Conservation (phyloP, 1,139 yeast species). For the Yamadazyma atlantica region DNA sequence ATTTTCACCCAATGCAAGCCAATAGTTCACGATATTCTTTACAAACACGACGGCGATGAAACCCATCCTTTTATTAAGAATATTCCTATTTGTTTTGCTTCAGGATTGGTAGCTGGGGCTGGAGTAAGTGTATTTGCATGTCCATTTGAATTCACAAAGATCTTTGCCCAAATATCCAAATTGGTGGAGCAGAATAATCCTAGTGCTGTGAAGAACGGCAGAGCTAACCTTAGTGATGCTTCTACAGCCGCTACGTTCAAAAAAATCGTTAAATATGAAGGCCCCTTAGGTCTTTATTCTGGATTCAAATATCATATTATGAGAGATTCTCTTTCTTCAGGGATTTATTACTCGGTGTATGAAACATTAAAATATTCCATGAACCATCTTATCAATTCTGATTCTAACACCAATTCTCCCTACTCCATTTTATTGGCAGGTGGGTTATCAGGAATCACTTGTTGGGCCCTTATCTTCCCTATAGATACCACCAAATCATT, state of each 20-base stretch:
- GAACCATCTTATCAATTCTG: constrained; percentile 31
- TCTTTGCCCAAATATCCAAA: constrained; percentile 71
- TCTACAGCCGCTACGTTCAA: constrained; percentile 42
- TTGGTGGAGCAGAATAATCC: constrained; percentile 32
- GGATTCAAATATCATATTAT: constrained; percentile 67
- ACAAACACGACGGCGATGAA: constrained; percentile 13
- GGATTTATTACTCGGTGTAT: constrained; percentile 71
- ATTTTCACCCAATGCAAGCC: constrained; percentile 64
- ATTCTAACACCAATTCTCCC: constrained; percentile 30
- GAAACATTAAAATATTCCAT: constrained; percentile 63
- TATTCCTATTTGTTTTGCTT: constrained; percentile 62
- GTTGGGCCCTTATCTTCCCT: constrained; percentile 78
- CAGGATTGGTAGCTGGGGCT: constrained; percentile 71
- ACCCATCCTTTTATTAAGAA: constrained; percentile 47
- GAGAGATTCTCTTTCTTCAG: constrained; percentile 72
- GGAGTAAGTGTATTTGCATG: constrained; percentile 68
- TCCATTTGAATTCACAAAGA: constrained; percentile 83
- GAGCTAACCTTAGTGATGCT: constrained; percentile 12
- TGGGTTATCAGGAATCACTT: constrained; percentile 72
- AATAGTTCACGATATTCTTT: constrained; percentile 31
- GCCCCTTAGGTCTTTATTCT: constrained; percentile 64
- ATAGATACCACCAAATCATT: constrained; percentile 76
- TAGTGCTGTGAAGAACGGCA: neutral
- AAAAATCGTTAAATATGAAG: constrained; percentile 57
- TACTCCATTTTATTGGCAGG: constrained; percentile 58